These are phyloP conservation scores for Colletotrichum noveboracense DNA, from an alignment of 2,329 filamentous ascomycete species.

Conservation along the genomic window DNA sequence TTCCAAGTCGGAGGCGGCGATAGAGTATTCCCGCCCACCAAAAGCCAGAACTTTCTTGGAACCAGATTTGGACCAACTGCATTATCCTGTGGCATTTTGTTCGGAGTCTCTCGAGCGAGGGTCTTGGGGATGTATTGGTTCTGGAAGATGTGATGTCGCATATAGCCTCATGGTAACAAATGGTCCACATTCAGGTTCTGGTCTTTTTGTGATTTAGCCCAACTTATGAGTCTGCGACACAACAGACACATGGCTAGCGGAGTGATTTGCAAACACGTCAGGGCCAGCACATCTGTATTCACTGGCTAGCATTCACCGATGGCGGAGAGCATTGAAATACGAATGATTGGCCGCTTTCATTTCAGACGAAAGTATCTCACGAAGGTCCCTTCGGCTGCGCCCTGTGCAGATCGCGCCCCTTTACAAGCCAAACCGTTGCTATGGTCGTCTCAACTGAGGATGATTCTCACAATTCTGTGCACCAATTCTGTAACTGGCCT, in stretches of 20 bases:
- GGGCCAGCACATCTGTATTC: background rate
- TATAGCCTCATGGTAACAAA: background rate
- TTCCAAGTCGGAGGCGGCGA: conserved; percentile 2
- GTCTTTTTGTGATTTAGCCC: background rate
- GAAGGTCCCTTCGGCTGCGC: background rate
- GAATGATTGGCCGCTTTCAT: background rate
- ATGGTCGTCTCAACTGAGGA: background rate
- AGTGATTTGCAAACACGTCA: background rate
- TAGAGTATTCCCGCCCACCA: conserved; percentile 8
- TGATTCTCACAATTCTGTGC: background rate
- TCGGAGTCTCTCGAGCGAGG: background rate
- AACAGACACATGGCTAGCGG: background rate
- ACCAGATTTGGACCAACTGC: background rate
- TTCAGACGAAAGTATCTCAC: background rate
- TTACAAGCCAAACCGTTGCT: background rate
- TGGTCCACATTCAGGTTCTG: background rate
- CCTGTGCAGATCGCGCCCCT: background rate
- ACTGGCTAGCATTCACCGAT: background rate
- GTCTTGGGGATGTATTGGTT: background rate
- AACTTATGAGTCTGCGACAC: background rate
- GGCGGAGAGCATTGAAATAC: background rate
- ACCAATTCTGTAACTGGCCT: background rate
- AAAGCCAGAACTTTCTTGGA: background rate
- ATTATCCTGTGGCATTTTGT: background rate
- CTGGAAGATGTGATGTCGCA: background rate